These are phyloP conservation scores for Mortierella sp. DNA, from an alignment of 371 early-diverging fungal species.

Conservation along the genomic window DNA sequence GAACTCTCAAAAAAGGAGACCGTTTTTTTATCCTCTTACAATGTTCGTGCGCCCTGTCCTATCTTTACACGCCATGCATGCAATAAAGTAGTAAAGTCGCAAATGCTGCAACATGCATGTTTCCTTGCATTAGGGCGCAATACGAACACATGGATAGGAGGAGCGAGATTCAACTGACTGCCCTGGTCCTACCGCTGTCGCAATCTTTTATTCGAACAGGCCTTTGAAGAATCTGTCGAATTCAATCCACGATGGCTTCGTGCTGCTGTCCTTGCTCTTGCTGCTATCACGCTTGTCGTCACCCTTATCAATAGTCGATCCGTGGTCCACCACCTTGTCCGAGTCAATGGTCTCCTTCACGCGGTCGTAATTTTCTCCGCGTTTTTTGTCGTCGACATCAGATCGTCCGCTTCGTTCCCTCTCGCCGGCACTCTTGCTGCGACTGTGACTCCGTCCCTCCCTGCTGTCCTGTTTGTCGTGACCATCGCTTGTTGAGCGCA, in stretches of 20 bases:
- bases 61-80: not conserved
- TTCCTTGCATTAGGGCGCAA: not conserved
- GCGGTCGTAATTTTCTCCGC: not conserved
- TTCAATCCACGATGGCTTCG: not conserved
- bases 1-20: not conserved
- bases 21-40: not conserved
- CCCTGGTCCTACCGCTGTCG: not conserved
- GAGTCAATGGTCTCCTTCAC: not conserved
- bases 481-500: not conserved
- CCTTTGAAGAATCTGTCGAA: slow-evolving; percentile 15
- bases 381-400: not conserved
- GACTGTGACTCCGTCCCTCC: not conserved
- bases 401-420: not conserved
- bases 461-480: not conserved
- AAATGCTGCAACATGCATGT: slow-evolving; percentile 3
- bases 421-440: not conserved
- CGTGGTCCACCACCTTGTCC: not conserved
- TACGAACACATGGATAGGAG: not conserved
- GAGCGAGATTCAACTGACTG: not conserved
- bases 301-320: not conserved
- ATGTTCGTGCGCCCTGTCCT: not conserved
- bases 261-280: not conserved
- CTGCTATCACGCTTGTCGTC: not conserved
- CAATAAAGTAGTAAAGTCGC: not conserved
- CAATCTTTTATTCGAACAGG: not conserved